Evolutionary conservation across 306 rosid genomes (phyloP), one percentile per base, ranked within the genome.

Genomic region (Luffa aegyptiaca): DNA sequence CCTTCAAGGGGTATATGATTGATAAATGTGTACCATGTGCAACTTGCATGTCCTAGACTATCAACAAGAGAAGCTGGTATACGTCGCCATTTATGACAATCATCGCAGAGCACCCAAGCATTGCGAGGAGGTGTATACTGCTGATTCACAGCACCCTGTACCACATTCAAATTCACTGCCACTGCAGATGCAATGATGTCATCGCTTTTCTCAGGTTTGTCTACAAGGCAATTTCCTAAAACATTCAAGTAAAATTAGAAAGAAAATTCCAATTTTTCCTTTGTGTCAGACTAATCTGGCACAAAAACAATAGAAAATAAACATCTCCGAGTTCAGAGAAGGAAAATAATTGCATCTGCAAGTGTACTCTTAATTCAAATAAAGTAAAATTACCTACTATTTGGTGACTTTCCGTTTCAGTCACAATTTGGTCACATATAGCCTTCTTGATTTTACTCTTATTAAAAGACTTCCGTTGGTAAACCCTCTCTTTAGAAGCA

Each of bases 51-150:
- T 64, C 91, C 96, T 77, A 96, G 89, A 71, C 1, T 61, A 84
- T 96, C 98, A 41, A 97, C 99, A 81, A 91, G 96, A 80, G 80
- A 85, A 82, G 96, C 94, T 76, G 92, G 89, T 86, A 96, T 96
- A 46, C 92, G 99, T 79, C 99, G 90, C 99, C 99, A 96, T 84
- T 96, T 93, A 81, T 81, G 90, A 85, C 99, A 96, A 83, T 84
- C 90, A 88, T 96, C 99, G 77, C 99, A 96, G 55, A 91, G 89
- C 81, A 90, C 99, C 99, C 99, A 96, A 41, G 99, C 99, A 83
- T 88, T 90, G 73, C 75, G 86, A 1, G 87, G 87, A 52, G 92
- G 87, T 77, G 66, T 65, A 83, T 83, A 84, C 84, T 86, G 94
- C 84, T 87, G 88, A 79, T 68, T 91, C 76, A 82, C 58, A 80